Base-by-base conservation (phyloP, 352 stramenopile species). In the Pythium coloratum region DNA sequence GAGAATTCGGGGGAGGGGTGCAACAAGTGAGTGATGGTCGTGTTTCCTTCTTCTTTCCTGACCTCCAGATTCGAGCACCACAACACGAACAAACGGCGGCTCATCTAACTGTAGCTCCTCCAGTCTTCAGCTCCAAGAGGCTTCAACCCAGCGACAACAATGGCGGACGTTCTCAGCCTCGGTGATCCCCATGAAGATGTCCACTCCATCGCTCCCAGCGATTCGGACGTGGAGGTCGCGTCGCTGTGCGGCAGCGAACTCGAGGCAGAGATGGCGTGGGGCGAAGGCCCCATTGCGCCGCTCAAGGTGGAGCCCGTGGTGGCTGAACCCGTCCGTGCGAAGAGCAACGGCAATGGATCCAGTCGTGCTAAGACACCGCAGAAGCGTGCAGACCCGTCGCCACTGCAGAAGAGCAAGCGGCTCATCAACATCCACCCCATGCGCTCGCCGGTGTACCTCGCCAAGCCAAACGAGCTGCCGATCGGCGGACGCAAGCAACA, bases 371-470 rank as follows among this genome's bases (percentile, higher is more conserved):
- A 80, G 10, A 92, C 84, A 6, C 84, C 82, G 0, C 81, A 89
- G 72, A 89, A 88, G 69, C 77, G 81, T 10, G 72, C 70, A 26
- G 83, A 72, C 32, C 78, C 85, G 12, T 86, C 82, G 13, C 81
- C 82, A 12, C 72, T 87, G 18, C 58, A 72, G 20, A 81, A 83
- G 44, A 89, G 79, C 64, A 92, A 93, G 66, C 78, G 82, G 0
- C 61, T 90, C n/a, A 86, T 93, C 68, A 91, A 93, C 55, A 90
- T 93, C 65, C 82, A 92, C 66, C 83, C 83, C 7, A 84, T 90
- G 44, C 80, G 83, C 3, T 91, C 83, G 8, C 78, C 81, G 1
- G 69, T 75, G 32, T 92, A 92, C 54, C 57, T 94, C 53, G 72
- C 71, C 3, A 86, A 88, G 54, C 83, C 82, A 13, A 91, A 92